Evolutionary conservation across 129 eudicot species (phyloP), one percentile per base, ranked within the genome.

Genomic region (Glebionis coronaria): DNA sequence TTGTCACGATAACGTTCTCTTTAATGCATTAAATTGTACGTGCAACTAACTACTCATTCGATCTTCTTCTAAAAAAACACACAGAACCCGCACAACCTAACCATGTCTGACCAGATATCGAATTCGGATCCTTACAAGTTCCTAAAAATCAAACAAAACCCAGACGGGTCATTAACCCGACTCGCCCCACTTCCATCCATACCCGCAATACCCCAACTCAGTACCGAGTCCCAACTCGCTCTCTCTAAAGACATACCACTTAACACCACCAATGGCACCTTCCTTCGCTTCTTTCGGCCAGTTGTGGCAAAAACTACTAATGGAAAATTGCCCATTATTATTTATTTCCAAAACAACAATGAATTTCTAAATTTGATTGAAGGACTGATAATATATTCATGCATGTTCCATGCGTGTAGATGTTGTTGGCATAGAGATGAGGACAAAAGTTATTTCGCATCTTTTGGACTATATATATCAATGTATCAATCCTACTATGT

Each of bases 271-370:
- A 73, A 60, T 56, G 29, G 51, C 67, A 85, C 90, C 73, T 88
- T 81, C 82, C 65, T 91, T 60, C 96, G 97, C 73, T 84, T 91
- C 76, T 91, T 62, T 66, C 87, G 86, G 57, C 97, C 97, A 3
- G 18, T 56, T 5, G 4, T 51, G 15, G 50, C 69, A 12, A 20
- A 50, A 46, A 20, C 63, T 77, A 10, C 69, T 79, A 6, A 28
- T 69, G 13, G 25, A 10, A 88, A 91, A 53, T 79, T 91, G 53
- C 97, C 97, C 1, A 49, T 88, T 62, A 52, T 88, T 19, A 45
- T 91, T 45, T 78, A 91, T 72, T 7, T 35, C 7, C 6, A 35
- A 35, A 6, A 35, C 42, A 35, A 6, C 42, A 35, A 35, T 35
- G 6, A 35, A 35, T 35, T 35, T 35, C 40, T 31, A 29, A 29